phyloP scores from a whole-genome alignment of 1,284 basidiomycete genomes.

The Apiotrichum gamsii region DNA sequence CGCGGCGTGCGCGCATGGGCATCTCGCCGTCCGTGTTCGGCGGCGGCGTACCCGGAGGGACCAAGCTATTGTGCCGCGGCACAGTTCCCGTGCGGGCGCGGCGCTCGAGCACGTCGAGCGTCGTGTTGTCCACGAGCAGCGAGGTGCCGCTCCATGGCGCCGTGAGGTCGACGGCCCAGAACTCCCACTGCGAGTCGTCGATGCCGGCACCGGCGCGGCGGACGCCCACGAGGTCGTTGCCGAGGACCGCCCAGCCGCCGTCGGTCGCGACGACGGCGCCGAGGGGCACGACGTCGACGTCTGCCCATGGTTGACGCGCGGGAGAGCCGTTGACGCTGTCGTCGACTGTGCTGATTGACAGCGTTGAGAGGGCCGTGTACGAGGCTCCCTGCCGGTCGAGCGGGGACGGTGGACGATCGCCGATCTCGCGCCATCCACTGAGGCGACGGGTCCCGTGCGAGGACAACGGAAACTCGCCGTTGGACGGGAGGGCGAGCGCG shows the following conservation, averaged over 20 bases:
- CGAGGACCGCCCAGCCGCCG: conserved; percentile 22
- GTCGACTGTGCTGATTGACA: conserved; percentile 8
- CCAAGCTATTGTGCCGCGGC: neutral
- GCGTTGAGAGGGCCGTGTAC: conserved; percentile 6
- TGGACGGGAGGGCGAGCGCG: conserved; percentile 2
- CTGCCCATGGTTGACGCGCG: conserved; percentile 13
- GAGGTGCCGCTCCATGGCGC: conserved; percentile 30
- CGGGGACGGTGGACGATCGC: conserved; percentile 9
- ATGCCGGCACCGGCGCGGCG: conserved; percentile 26
- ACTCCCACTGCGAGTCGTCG: conserved; percentile 38
- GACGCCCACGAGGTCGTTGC: conserved; percentile 26
- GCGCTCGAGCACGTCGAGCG: conserved; percentile 17
- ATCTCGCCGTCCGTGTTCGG: conserved; percentile 10
- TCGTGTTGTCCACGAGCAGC: conserved; percentile 23
- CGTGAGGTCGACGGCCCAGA: conserved; percentile 32
- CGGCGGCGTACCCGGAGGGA: neutral
- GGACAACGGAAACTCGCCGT: conserved; percentile 35
- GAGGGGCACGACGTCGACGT: conserved; percentile 27
- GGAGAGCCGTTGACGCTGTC: conserved; percentile 1
- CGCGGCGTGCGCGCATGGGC: conserved; percentile 26
- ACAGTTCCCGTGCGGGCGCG: conserved; percentile 2
- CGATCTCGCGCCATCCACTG: conserved; percentile 17
- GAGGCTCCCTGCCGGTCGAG: conserved; percentile 4
- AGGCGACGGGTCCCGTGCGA: conserved; percentile 33
- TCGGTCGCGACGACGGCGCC: conserved; percentile 24